These are phyloP conservation scores for Hypomontagnella monticulosa DNA, from an alignment of 495 filamentous ascomycete genomes.

Conservation along the genomic window DNA sequence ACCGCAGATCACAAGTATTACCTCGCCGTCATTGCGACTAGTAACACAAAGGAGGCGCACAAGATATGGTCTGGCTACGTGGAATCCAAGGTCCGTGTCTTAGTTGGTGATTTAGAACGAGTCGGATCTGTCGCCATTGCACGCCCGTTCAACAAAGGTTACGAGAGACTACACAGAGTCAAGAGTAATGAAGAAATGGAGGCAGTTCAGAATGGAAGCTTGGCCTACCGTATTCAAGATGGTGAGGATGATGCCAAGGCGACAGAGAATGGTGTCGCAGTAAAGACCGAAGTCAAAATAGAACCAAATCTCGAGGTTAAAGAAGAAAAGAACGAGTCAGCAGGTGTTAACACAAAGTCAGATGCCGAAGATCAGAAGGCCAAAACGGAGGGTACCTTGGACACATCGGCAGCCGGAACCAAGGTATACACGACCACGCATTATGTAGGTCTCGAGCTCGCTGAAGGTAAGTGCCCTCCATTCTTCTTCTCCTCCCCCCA, in stretches of 20 bases:
- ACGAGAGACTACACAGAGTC: slow-evolving; percentile 81
- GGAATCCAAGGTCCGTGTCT: slow-evolving; percentile 87
- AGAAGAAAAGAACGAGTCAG: slow-evolving; percentile 34
- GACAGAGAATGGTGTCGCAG: slow-evolving; percentile 61
- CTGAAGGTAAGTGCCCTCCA: slow-evolving; percentile 64
- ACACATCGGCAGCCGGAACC: slow-evolving; percentile 27
- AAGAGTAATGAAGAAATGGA: slow-evolving; percentile 74
- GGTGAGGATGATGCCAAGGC: slow-evolving; percentile 40
- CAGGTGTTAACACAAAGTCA: slow-evolving; percentile 44
- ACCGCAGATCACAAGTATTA: slow-evolving; percentile 94
- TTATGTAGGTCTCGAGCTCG: slow-evolving; percentile 83
- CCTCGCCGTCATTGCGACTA: slow-evolving; percentile 85
- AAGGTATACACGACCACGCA: slow-evolving; percentile 86
- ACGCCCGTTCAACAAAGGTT: slow-evolving; percentile 92
- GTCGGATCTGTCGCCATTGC: slow-evolving; percentile 79
- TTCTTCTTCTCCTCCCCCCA: slow-evolving; percentile 41
- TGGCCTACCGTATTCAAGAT: slow-evolving; percentile 70
- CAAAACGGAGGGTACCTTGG: slow-evolving; percentile 33
- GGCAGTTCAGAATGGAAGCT: slow-evolving; percentile 74
- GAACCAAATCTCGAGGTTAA: slow-evolving; percentile 63
- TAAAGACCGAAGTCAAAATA: slow-evolving; percentile 34
- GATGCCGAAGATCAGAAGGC: slow-evolving; percentile 46
- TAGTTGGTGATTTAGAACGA: slow-evolving; percentile 82
- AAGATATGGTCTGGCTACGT: slow-evolving; percentile 89
- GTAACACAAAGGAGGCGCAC: slow-evolving; percentile 84